Base-by-base conservation (phyloP, 495 filamentous ascomycete genomes). In the Trichoderma reesei region DNA sequence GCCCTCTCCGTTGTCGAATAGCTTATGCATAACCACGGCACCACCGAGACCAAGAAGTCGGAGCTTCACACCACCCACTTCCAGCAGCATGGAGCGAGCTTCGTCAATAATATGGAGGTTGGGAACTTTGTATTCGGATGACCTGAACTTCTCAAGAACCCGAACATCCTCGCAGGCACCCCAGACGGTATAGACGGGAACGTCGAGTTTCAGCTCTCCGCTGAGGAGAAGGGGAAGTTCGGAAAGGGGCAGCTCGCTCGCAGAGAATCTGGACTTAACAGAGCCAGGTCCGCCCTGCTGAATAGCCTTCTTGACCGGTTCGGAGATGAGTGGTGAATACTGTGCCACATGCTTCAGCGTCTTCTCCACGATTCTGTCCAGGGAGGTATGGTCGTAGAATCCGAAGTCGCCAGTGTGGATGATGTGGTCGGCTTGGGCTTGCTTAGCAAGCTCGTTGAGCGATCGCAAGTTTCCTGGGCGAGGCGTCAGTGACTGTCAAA, bases 1-100 rank as follows among this genome's bases (percentile, higher is more conserved):
- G 62, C 95, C 95, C 71, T 99, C 95, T 37, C 95, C 95, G 69
- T 98, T 99, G 73, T 99, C 95, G 72, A 99, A 99, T 9, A 99
- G 85, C 81, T 99, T 99, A 80, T 99, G 95, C 95, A 99, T 99
- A 34, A 99, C 95, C 0, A 99, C 93, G 0, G 95, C 95, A 68
- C 95, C 94, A 62, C 95, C 95, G 60, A 99, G 76, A 62, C 95
- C 95, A 26, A 99, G 83, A 64, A 99, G 81, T 68, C 95, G 90
- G 60, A 99, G 86, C 84, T 96, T 97, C 20, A 99, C 89, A 64
- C 95, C 94, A 66, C 93, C 94, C 59, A 96, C 82, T 73, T 99
- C 95, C 63, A 99, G 79, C 63, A 98, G 78, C 75, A 94, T 88
- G 13, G 95, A 98, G 74, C 90, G 92, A 46, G 93, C 91, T 79